phyloP scores from a whole-genome alignment of 768 basidiomycete genomes.

The Russula sp. region DNA sequence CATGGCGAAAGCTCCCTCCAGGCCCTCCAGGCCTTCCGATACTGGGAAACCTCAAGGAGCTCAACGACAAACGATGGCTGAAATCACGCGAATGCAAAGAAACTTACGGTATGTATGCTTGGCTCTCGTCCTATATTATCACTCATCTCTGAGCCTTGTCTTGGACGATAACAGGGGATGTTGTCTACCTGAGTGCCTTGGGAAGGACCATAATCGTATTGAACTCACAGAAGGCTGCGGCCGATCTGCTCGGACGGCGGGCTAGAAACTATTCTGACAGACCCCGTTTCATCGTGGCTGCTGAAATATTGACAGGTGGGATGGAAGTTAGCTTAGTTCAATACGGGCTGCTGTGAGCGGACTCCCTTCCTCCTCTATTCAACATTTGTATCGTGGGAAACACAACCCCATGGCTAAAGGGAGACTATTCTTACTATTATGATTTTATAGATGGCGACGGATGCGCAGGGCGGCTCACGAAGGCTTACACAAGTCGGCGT shows the following conservation, averaged over 20 bases:
- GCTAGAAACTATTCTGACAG: constrained; percentile 52
- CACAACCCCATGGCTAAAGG: background rate
- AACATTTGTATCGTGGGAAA: background rate
- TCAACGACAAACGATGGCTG: constrained; percentile 27
- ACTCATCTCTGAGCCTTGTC: background rate
- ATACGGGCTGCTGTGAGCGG: constrained; percentile 24
- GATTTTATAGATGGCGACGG: constrained; percentile 22
- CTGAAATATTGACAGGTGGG: constrained; percentile 27
- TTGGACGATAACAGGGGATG: constrained; percentile 29
- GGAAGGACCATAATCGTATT: constrained; percentile 48
- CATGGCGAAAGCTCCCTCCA: constrained; percentile 29
- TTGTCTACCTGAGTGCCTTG: constrained; percentile 49
- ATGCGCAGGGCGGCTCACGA: constrained; percentile 28
- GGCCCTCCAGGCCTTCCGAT: constrained; percentile 26
- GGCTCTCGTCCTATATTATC: background rate
- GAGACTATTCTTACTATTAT: constrained; percentile 3
- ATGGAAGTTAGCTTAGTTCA: constrained; percentile 26
- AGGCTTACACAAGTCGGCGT: constrained; percentile 24
- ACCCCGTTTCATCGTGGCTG: constrained; percentile 36
- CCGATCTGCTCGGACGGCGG: constrained; percentile 49
- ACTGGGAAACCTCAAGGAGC: constrained; percentile 23
- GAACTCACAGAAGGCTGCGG: constrained; percentile 43
- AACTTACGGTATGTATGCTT: constrained; percentile 21
- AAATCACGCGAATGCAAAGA: constrained; percentile 19
- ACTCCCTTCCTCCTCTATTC: background rate